These are phyloP conservation scores for Tubosaeta brunneosetosa DNA, from an alignment of 768 basidiomycete species.

Conservation along the genomic window DNA sequence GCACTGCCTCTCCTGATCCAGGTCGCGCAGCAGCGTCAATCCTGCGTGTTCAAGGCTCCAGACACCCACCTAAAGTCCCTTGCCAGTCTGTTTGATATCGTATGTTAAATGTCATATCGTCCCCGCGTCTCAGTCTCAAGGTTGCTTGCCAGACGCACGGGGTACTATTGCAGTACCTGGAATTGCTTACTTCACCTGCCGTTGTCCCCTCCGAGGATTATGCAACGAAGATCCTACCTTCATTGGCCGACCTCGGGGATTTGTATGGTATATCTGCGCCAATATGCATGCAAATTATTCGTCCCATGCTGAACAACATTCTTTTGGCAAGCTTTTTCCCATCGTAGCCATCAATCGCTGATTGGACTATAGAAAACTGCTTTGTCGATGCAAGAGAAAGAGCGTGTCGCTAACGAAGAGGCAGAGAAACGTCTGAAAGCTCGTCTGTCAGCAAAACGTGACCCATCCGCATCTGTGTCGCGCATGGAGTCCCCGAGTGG, in stretches of 20 bases:
- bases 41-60: slow-evolving; percentile 69
- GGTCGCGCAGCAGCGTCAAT: slow-evolving; percentile 86
- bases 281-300: slow-evolving; percentile 91
- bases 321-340: slow-evolving; percentile 46
- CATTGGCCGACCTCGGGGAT: slow-evolving; percentile 66
- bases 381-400: slow-evolving; percentile 62
- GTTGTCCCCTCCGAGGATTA: slow-evolving; percentile 71
- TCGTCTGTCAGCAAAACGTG: slow-evolving; percentile 66
- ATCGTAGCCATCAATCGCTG: slow-evolving; percentile 3
- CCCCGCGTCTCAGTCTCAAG: slow-evolving; percentile 17
- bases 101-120: slow-evolving; percentile 39
- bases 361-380: slow-evolving; percentile 47
- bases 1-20: slow-evolving; percentile 89
- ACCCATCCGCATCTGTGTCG: slow-evolving; percentile 51
- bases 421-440: slow-evolving; percentile 80
- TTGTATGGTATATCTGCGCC: slow-evolving; percentile 78
- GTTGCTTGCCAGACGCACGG: slow-evolving; percentile 68
- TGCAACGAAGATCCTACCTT: slow-evolving; percentile 66
- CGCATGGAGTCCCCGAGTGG: slow-evolving; percentile 61
- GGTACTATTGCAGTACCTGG: slow-evolving; percentile 87
- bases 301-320: slow-evolving; percentile 68
- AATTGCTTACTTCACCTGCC: slow-evolving; percentile 71
- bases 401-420: slow-evolving; percentile 65
- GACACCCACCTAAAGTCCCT: slow-evolving; percentile 83
- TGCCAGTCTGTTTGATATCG: slow-evolving; percentile 83